Percentiles rank a stretch among this genome's conserved stretches.
Evolutionary conservation across 2,329 filamentous ascomycete species (phyloP).

Genomic region (Penicillium glabrum): DNA sequence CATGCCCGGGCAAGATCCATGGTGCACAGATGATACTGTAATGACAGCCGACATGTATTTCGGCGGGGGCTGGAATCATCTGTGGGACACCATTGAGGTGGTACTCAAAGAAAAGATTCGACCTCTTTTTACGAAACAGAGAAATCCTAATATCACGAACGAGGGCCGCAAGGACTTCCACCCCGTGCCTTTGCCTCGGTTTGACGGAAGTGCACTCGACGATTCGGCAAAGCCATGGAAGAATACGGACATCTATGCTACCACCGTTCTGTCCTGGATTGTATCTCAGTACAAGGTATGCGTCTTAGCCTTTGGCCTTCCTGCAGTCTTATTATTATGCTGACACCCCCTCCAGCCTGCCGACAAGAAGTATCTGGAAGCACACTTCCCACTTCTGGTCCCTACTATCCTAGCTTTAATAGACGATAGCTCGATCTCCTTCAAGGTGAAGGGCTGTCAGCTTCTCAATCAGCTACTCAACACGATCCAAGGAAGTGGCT

Average conservation of each 20-base stretch:
- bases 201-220: slow-evolving; percentile 37
- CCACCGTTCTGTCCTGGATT: slow-evolving; percentile 37
- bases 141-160: slow-evolving; percentile 43
- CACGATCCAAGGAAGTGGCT: slow-evolving; percentile 35
- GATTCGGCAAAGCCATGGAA: slow-evolving; percentile 43
- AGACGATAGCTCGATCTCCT: slow-evolving; percentile 39
- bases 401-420: slow-evolving; percentile 45
- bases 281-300: slow-evolving; percentile 38
- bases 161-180: slow-evolving; percentile 47
- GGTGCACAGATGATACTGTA: slow-evolving; percentile 31
- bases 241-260: slow-evolving; percentile 33
- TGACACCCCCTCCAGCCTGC: slow-evolving; percentile 23
- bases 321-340: not conserved
- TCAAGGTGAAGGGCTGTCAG: slow-evolving; percentile 41
- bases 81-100: slow-evolving; percentile 20
- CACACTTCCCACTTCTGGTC: slow-evolving; percentile 46
- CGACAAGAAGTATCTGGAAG: slow-evolving; percentile 35
- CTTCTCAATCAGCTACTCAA: slow-evolving; percentile 37
- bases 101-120: slow-evolving; percentile 36
- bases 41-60: slow-evolving; percentile 8
- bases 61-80: not conserved
- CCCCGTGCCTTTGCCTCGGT: slow-evolving; percentile 36
- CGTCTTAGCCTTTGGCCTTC: not conserved
- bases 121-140: slow-evolving; percentile 43
- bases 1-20: slow-evolving; percentile 33